These are phyloP conservation scores for Rozella allomycis DNA, from an alignment of 371 early-diverging fungal species.

Conservation along the genomic window DNA sequence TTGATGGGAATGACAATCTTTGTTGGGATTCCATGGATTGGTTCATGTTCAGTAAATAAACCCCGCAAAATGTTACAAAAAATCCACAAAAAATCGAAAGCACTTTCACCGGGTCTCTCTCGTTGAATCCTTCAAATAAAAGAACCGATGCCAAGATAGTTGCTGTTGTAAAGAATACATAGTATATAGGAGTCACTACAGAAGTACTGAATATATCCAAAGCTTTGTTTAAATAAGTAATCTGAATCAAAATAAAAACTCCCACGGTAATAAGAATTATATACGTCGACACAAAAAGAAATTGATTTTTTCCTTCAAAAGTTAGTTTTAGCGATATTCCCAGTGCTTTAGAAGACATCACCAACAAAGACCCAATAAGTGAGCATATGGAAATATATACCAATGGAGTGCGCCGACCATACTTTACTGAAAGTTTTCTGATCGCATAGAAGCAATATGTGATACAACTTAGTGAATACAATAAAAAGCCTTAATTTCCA, in stretches of 20 bases:
- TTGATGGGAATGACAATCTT: no score
- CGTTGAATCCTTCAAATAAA: conserved; percentile 62
- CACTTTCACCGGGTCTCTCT: conserved; percentile 44
- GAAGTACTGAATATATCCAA: conserved; percentile 60
- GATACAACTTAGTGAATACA: conserved; percentile 44
- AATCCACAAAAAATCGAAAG: conserved; percentile 67
- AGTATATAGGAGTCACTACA: conserved; percentile 65
- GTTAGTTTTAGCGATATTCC: conserved; percentile 75
- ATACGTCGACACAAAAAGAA: conserved; percentile 60
- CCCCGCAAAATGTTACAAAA: conserved; percentile 70
- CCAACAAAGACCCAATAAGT: conserved; percentile 63
- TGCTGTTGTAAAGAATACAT: conserved; percentile 76
- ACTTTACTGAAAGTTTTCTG: conserved; percentile 44
- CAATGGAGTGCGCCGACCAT: conserved; percentile 51
- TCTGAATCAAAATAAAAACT: conserved; percentile 62
- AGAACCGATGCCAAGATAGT: conserved; percentile 68
- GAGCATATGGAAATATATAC: conserved; percentile 79
- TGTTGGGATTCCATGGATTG: no score
- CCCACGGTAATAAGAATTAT: conserved; percentile 55
- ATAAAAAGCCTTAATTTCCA: conserved; percentile 36
- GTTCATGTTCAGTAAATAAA: conserved; percentile 42
- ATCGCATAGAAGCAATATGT: conserved; percentile 44
- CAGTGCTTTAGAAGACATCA: conserved; percentile 72
- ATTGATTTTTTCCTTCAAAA: conserved; percentile 71
- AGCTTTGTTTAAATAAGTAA: conserved; percentile 91